A percentile compares a stretch with the other conserved stretches of the same genome.
These are phyloP conservation scores for Gossypium stocksii DNA, from an alignment of 345 rosid genomes.

Conservation along the genomic window DNA sequence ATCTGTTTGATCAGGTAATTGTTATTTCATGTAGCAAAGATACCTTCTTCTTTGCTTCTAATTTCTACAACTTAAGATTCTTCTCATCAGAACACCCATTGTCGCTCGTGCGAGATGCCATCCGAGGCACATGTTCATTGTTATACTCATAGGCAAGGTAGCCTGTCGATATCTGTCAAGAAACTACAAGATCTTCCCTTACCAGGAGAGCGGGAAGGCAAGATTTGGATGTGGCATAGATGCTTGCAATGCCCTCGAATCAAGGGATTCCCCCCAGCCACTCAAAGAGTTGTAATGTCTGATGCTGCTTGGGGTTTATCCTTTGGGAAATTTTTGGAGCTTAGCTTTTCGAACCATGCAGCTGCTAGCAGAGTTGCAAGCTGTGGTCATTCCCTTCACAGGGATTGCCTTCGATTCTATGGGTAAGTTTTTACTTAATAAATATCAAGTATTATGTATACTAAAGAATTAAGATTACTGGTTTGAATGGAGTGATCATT, in stretches of 20 bases:
- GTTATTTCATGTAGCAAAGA: not conserved
- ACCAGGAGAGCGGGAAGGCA: constrained; percentile 89
- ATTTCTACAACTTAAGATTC: constrained; percentile 1
- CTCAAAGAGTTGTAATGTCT: constrained; percentile 91
- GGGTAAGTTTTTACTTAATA: constrained; percentile 49
- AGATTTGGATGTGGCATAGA: constrained; percentile 99
- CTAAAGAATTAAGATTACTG: not conserved
- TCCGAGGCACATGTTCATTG: constrained; percentile 96
- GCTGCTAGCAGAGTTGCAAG: constrained; percentile 99
- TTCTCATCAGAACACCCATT: constrained; percentile 47
- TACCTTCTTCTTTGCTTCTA: not conserved
- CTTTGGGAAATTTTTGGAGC: constrained; percentile 93
- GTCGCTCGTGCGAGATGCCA: constrained; percentile 82
- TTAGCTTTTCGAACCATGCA: constrained; percentile 97
- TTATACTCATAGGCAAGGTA: constrained; percentile 93
- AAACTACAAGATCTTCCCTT: constrained; percentile 55
- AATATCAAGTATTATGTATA: not conserved
- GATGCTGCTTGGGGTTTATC: constrained; percentile 99
- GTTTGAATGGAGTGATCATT: not conserved
- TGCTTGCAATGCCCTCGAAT: constrained; percentile 84
- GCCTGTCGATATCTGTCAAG: constrained; percentile 89
- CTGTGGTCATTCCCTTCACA: constrained; percentile 96
- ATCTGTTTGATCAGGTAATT: constrained; percentile 86
- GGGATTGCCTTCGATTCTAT: constrained; percentile 98
- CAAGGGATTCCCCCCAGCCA: constrained; percentile 86